A percentile compares a stretch with the other conserved stretches of the same genome.
Evolutionary conservation across 176 grass and related monocot species (phyloP).

Genomic region (Phoenix dactylifera): DNA sequence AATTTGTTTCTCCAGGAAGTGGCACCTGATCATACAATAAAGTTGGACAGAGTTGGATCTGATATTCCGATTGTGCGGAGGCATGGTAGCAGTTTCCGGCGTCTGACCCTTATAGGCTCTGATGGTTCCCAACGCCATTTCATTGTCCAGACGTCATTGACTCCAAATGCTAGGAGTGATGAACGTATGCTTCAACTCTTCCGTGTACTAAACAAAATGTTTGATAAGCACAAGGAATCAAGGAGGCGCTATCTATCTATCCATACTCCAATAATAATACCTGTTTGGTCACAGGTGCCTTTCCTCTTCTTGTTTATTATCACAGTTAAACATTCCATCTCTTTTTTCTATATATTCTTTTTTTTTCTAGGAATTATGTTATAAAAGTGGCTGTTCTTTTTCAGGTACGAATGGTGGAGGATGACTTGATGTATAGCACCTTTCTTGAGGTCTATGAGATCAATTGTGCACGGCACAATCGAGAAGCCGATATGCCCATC

Average conservation of each 20-base stretch:
- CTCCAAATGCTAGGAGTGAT: slow-evolving; percentile 97
- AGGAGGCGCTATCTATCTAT: slow-evolving; percentile 77
- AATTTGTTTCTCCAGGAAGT: slow-evolving; percentile 55
- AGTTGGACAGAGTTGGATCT: slow-evolving; percentile 90
- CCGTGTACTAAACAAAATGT: slow-evolving; percentile 96
- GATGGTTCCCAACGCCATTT: slow-evolving; percentile 99
- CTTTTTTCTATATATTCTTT: slow-evolving; percentile 7
- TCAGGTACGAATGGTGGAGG: slow-evolving; percentile 99
- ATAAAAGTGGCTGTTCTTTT: slow-evolving; percentile 9
- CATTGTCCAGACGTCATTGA: slow-evolving; percentile 96
- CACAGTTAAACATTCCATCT: not conserved
- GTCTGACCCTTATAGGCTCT: slow-evolving; percentile 91
- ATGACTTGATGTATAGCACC: slow-evolving; percentile 99
- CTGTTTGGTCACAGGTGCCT: slow-evolving; percentile 96
- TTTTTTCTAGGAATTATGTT: not conserved
- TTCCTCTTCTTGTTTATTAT: not conserved
- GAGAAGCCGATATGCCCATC: slow-evolving; percentile 93
- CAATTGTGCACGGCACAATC: slow-evolving; percentile 91
- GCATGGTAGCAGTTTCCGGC: slow-evolving; percentile 92
- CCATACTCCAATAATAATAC: slow-evolving; percentile 99
- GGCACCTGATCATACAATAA: slow-evolving; percentile 81
- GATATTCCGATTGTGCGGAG: slow-evolving; percentile 98
- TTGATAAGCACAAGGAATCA: slow-evolving; percentile 99
- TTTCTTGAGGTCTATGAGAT: slow-evolving; percentile 99
- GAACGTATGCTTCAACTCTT: slow-evolving; percentile 98